Conservation (phyloP, 2,329 filamentous ascomycete genomes). For the Didymella segeticola region DNA sequence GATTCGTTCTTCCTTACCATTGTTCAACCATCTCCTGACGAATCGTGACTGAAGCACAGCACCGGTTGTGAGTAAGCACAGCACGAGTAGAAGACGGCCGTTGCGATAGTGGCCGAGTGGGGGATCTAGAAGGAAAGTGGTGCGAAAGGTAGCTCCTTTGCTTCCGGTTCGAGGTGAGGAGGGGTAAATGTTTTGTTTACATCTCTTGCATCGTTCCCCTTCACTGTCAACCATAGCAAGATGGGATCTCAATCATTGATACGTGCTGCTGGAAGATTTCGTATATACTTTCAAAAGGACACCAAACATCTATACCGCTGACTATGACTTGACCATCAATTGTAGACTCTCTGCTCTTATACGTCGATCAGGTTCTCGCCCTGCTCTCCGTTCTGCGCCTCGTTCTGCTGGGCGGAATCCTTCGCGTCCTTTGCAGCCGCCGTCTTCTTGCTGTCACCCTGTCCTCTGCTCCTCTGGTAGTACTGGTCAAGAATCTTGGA, state of each 20-base stretch:
- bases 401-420: constrained; percentile 49
- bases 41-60: no score
- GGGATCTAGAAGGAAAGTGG: not conserved
- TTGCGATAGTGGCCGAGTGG: not conserved
- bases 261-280: constrained; percentile 13
- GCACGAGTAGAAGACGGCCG: no score
- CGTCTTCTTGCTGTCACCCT: constrained; percentile 48
- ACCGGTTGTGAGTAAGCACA: no score
- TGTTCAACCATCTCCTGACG: no score
- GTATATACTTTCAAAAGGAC: constrained; percentile 33
- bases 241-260: not conserved
- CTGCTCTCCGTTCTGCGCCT: constrained; percentile 29
- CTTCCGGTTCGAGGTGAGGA: not conserved
- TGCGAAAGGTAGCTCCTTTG: not conserved
- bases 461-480: constrained; percentile 54
- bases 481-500: constrained; percentile 61
- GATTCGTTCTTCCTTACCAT: no score
- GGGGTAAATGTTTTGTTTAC: no score
- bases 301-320: constrained; percentile 23
- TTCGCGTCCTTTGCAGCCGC: constrained; percentile 51
- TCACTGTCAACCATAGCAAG: not conserved
- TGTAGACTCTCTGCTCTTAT: constrained; percentile 18
- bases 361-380: constrained; percentile 51
- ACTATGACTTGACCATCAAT: constrained; percentile 13
- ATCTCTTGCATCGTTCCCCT: not conserved